Evolutionary conservation across 805 yeast genomes (phyloP).

Genomic region (Ogataea pignaliae): DNA sequence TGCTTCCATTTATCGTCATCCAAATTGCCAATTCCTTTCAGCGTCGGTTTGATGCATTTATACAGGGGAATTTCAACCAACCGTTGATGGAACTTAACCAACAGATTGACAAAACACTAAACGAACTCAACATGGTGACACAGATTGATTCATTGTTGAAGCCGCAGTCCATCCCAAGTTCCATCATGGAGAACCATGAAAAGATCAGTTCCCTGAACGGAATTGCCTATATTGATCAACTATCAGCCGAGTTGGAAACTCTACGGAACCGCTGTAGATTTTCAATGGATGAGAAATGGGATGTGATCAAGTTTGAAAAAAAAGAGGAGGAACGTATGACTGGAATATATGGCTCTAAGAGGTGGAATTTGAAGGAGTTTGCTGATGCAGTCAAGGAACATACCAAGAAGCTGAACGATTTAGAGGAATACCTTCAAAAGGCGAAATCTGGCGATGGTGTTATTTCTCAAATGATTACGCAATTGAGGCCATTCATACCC

Average conservation of each 20-base stretch:
- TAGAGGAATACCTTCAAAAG: constrained; percentile 46
- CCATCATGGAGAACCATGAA: constrained; percentile 51
- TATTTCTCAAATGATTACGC: constrained; percentile 41
- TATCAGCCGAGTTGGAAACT: constrained; percentile 42
- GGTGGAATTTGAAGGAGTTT: constrained; percentile 53
- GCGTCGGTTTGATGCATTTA: constrained; percentile 57
- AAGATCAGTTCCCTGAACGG: constrained; percentile 55
- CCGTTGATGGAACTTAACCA: constrained; percentile 48
- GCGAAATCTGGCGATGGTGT: constrained; percentile 61
- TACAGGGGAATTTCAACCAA: constrained; percentile 36
- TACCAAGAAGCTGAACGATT: constrained; percentile 36
- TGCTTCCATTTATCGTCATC: constrained; percentile 64
- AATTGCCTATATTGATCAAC: constrained; percentile 32
- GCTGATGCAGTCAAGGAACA: constrained; percentile 36
- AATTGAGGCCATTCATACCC: constrained; percentile 43
- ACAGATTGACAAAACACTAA: constrained; percentile 39
- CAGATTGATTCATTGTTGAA: constrained; percentile 56
- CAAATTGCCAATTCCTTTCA: constrained; percentile 64
- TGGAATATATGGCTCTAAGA: constrained; percentile 44
- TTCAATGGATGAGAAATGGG: constrained; percentile 42
- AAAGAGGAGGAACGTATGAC: constrained; percentile 52
- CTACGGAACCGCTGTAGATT: constrained; percentile 37
- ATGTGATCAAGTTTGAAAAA: constrained; percentile 44
- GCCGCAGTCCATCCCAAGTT: constrained; percentile 55
- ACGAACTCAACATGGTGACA: constrained; percentile 53